Base-by-base conservation (phyloP, 2,329 filamentous ascomycete species). In the Rutstroemia sp. region DNA sequence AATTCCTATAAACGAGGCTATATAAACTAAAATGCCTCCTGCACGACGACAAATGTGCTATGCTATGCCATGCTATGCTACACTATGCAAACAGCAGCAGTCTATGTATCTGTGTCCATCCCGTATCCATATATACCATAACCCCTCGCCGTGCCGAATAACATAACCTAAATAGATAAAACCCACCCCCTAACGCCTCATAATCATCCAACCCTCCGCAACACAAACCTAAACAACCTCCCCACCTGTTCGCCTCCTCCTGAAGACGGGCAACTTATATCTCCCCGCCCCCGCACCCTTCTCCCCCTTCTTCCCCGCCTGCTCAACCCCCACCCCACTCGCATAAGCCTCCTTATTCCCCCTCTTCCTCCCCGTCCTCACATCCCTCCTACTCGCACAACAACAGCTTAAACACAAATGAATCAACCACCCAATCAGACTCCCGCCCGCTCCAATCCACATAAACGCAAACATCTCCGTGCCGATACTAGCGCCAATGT, bases 321-420 rank as follows among this genome's bases (percentile, higher is more conserved):
- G 7, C 3, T 30, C 9, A 30, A 30, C 3, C 27, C 27, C 58
- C 53, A 61, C 52, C n/a, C 23, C 57, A 53, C 63, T 59, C 1
- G 57, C 48, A 58, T 65, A 69, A 7, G 66, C 68, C 42, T 59
- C 64, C 49, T 48, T 57, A 44, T 63, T 64, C 3, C 66, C 67
- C 46, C 46, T 65, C 51, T 62, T 66, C 55, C 65, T 65, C 2
- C 67, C 68, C 9, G 58, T 66, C 57, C 46, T 65, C 0, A 70
- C 62, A 62, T 70, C 69, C 48, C 68, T 62, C 48, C 63, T 59
- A 25, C 58, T 61, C 1, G 63, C 63, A 58, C 86, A 89, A 70
- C 88, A 95, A 71, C 90, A 96, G 64, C 86, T 88, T 70, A 92
- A 78, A 34, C 85, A 82, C 27, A 87, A 74, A 70, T 95, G 89